Evolutionary conservation across 352 stramenopile genomes (phyloP), one percentile per base, ranked within the genome.

Genomic region (Paralagenidium karlingii): DNA sequence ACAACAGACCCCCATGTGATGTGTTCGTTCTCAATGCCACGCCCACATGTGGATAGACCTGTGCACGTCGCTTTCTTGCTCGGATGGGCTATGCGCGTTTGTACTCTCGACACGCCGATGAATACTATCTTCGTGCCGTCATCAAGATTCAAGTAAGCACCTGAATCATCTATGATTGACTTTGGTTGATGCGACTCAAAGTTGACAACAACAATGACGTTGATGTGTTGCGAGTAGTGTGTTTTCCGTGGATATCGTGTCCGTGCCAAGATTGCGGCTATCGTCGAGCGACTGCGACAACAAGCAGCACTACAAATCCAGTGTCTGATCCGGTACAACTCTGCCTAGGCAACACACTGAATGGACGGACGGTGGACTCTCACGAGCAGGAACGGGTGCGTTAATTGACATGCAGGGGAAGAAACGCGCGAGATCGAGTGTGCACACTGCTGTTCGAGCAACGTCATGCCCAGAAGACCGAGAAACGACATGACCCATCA

Each of bases 271-370:
- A 71, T 75, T 32, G 45, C 59, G 5, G 47, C 50, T n/a, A 41
- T 74, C 12, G 67, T 78, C n/a, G 47, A 56, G 0, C 66, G 56
- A 26, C 37, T 81, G 1, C 56, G 54, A 20, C 19, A 51, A 16
- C 40, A 61, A n/a, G 49, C 67, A 4, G 63, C 47, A 5, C 29
- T 81, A 7, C 67, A 78, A 34, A 78, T 78, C 43, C 67, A 81
- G 27, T 52, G 56, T 28, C 45, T 81, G 11, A 60, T 81, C 24
- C 63, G 63, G 63, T 76, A 47, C 9, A n/a, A n/a, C n/a, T n/a
- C n/a, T n/a, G n/a, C n/a, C n/a, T n/a, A n/a, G n/a, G n/a, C n/a
- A n/a, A n/a, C n/a, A n/a, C n/a, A n/a, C n/a, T n/a, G n/a, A n/a
- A n/a, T n/a, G n/a, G n/a, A n/a, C n/a, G n/a, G n/a, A n/a, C n/a